Base-by-base conservation (phyloP, 345 rosid species). In the Atalantia buxifolia region DNA sequence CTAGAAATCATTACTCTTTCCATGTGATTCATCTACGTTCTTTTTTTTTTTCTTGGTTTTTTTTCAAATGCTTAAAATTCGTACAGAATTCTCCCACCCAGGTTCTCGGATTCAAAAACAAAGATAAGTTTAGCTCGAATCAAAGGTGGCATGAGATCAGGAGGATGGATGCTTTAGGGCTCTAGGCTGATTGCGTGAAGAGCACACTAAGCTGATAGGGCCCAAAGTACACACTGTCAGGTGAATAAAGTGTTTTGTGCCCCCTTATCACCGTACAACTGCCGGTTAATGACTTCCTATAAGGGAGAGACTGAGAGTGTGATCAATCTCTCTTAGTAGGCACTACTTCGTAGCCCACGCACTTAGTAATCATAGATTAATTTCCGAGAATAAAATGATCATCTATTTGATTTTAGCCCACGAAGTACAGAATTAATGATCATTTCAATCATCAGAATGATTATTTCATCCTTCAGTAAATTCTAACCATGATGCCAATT, bases 221-320 rank as follows among this genome's bases (percentile, higher is more conserved):
- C n/a, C 72, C 35, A 76, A 0, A 55, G 72, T 35, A 50, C 72
- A 66, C 10, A 10, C 1, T 66, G 36, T 66, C 78, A 66, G 78
- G 78, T 76, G 79, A 76, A 76, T 76, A 76, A 76, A 76, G 79
- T 36, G 73, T 19, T 22, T 19, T 33, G 66, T 36, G 66, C 57
- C 79, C 72, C 35, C 25, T 13, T 81, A 62, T 73, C 77, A 42
- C 59, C 81, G 57, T 76, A 62, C 76, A 59, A 42, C 72, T 79
- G 74, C 50, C 50, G 50, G 50, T 12, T 78, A 61, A 21, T 30
- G 50, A 74, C 71, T 78, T 56, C 70, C 9, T 55, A 66, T n/a
- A 13, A 57, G 55, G 66, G 71, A 74, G 21, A 64, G 31, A 16
- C 13, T 38, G 77, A 30, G 18, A 12, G 57, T 18, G 57, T 53